Percentiles rank a stretch among this genome's conserved stretches.
Evolutionary conservation across 2,329 filamentous ascomycete genomes (phyloP).

Genomic region (Aspergillus hiratsukae): DNA sequence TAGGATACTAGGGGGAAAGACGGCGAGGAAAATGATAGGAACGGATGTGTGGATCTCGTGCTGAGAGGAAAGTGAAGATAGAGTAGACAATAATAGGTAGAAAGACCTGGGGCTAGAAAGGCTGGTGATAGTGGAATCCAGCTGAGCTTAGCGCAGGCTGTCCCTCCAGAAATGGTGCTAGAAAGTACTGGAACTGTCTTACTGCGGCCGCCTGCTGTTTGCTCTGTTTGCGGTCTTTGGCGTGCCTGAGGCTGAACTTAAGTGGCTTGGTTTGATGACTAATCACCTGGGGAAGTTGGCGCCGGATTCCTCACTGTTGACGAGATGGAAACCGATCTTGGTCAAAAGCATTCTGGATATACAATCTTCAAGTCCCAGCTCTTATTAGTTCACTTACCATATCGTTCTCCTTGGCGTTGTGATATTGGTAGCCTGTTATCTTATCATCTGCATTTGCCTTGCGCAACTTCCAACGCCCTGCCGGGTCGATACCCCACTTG

Average conservation of each 20-base stretch:
- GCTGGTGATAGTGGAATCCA: slow-evolving; percentile 11
- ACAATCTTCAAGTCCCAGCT: not conserved
- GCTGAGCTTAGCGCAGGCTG: slow-evolving; percentile 15
- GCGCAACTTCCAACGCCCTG: not conserved
- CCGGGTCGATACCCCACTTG: not conserved
- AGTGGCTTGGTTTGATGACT: slow-evolving; percentile 6
- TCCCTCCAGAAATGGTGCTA: slow-evolving; percentile 19
- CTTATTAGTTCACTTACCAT: not conserved
- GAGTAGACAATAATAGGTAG: slow-evolving; percentile 1
- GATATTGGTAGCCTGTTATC: not conserved
- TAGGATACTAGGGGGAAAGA: slow-evolving; percentile 7
- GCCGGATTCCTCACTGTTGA: not conserved
- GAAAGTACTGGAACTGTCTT: slow-evolving; percentile 41
- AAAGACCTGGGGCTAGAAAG: slow-evolving; percentile 7
- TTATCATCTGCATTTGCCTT: not conserved
- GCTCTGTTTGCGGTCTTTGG: slow-evolving; percentile 26
- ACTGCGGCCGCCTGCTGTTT: slow-evolving; percentile 20
- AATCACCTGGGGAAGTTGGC: slow-evolving; percentile 1
- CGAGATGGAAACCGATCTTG: not conserved
- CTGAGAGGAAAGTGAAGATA: not conserved
- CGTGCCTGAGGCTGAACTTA: slow-evolving; percentile 21
- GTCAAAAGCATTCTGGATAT: not conserved
- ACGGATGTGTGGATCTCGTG: not conserved
- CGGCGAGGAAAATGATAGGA: not conserved
- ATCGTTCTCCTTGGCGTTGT: not conserved